Base-by-base conservation (phyloP, 805 yeast genomes). In the Osmozyma mogii region DNA sequence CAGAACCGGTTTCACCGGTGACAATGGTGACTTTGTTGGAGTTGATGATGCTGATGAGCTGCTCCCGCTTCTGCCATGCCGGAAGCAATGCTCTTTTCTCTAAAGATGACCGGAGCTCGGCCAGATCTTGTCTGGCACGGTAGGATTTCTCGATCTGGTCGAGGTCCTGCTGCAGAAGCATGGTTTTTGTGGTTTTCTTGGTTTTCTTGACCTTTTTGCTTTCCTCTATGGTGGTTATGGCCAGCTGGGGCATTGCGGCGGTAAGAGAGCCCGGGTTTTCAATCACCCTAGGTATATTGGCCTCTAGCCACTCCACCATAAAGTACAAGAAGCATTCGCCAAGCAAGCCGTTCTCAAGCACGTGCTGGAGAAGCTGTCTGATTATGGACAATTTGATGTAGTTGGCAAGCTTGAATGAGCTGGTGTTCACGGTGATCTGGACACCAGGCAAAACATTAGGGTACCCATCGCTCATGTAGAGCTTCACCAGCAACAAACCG, bases 1-100 rank as follows among this genome's bases (percentile, higher is more conserved):
- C 97, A 1, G 96, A 88, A 44, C 97, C 97, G 0, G 97, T 89
- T 52, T 92, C 98, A 51, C 97, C 98, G 2, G 97, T 89, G 21
- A 89, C 70, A 19, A 89, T 57, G 6, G 83, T 75, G 4, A 85
- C 81, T 38, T 73, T 73, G 47, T 82, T 71, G 0, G 61, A 36
- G 17, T 65, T 61, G 4, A 89, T 73, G 4, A 75, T 56, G 0
- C 69, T 44, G 2, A 83, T 65, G 22, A 89, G 63, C 5, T 70
- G 64, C 0, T 68, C 54, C 30, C 62, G 67, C 47, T 78, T 81
- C 9, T 60, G 51, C 94, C 95, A 89, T 0, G 97, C 97, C 0
- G 98, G 97, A 18, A 89, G 57, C 6, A 54, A 52, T 7, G 67
- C 40, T 42, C 97, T 69, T 8, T 57, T 50, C 2, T 43, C 32